These are phyloP conservation scores for Aspergillus sp. DNA, from an alignment of 2,329 filamentous ascomycete species.

Conservation along the genomic window DNA sequence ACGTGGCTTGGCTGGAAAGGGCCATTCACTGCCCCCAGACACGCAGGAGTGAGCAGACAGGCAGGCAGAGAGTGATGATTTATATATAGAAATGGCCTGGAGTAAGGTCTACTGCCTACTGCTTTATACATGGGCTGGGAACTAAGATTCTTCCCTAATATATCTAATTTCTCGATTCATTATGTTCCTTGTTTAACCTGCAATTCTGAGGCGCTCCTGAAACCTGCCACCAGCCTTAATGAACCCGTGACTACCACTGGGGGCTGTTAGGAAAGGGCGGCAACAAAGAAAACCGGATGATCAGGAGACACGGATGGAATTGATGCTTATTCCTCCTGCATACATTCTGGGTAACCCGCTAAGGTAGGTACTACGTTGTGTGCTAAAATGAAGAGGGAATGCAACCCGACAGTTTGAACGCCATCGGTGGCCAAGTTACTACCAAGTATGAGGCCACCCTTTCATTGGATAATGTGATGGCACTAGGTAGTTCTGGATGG, in stretches of 20 bases:
- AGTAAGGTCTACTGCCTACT: not conserved
- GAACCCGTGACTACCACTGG: not conserved
- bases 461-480: not conserved
- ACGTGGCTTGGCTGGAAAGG: conserved; percentile 3
- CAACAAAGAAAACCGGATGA: not conserved
- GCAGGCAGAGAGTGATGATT: not conserved
- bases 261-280: not conserved
- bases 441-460: not conserved
- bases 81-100: not conserved
- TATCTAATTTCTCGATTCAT: no score
- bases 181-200: not conserved
- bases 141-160: not conserved
- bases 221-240: not conserved
- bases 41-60: conserved; percentile 24
- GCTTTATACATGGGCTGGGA: not conserved
- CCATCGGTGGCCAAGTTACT: not conserved
- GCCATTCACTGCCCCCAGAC: conserved; percentile 39
- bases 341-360: not conserved
- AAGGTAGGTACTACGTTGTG: not conserved
- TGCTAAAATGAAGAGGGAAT: not conserved
- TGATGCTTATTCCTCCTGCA: conserved; percentile 8
- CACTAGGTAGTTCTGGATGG: not conserved
- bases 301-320: not conserved
- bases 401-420: conserved; percentile 4
- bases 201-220: not conserved